Evolutionary conservation across 805 yeast genomes (phyloP), one percentile per base, ranked within the genome.

Genomic region (Deakozyma indianensis): DNA sequence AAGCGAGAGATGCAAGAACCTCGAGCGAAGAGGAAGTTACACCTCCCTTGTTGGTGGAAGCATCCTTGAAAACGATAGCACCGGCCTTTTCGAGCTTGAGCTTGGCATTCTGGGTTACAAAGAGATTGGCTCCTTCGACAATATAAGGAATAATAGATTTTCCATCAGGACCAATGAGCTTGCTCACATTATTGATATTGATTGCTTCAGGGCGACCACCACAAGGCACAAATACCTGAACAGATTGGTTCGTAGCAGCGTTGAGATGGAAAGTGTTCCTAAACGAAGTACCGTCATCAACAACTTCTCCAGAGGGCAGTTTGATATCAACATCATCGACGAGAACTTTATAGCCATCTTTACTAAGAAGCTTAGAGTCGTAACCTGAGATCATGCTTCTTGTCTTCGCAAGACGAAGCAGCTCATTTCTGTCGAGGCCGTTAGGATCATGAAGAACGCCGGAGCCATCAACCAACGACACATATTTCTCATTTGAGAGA

Each of bases 141-240:
- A 90, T 77, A 66, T 80, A 86, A 43, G 94, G 94, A 55, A 92
- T 73, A 53, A 75, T 68, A 20, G 83, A 64, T 64, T 81, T 80
- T 47, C 92, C 94, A 24, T 88, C 79, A 56, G 77, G 77, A 62
- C 83, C 85, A 53, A 92, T 75, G 56, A 86, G 75, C 45, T 67
- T 67, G 51, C 70, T 67, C 48, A 88, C 92, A 57, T 83, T 92
- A 63, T 78, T 80, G 51, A 88, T 77, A 63, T 88, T 94, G 62
- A 90, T 79, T 20, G 97, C 94, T 55, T 84, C 90, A 49, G 98
- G 98, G 67, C 98, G 82, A 55, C 98, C 98, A 64, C 98, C 98
- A 66, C 98, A 90, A 48, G 98, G 98, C 40, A 88, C 96, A 66
- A 92, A 88, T 59, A 90, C 68, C 56, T 86, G 87, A 50, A 87